Base-by-base conservation (phyloP, 1,139 yeast genomes). In the Pichia sp. region DNA sequence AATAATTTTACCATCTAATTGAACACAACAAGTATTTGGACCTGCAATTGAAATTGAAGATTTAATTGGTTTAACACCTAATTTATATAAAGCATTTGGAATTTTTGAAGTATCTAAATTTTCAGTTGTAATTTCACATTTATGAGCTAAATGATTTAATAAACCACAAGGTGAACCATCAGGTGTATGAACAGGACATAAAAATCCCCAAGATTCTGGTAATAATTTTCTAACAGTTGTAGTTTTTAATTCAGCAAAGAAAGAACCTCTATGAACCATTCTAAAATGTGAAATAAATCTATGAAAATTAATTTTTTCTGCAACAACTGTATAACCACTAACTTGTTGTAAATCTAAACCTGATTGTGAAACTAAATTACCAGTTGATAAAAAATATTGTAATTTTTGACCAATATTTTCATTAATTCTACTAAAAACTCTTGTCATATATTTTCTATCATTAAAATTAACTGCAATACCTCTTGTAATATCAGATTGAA, bases 121-220 rank as follows among this genome's bases (percentile, higher is more conserved):
- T 35, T 67, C 65, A 9, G 97, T 89, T 6, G 95, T 78, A 49
- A 91, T 83, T 55, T 75, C 73, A 73, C 99, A 91, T 64, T 86
- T 87, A 66, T 91, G 96, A 10, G 98, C 82, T 69, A 91, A 81
- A 70, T 91, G 99, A 66, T 93, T 93, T 56, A 91, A 72, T 62
- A 91, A 72, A 68, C 99, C 99, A 81, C 99, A 91, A 19, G 99
- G 99, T 38, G 97, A 85, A 57, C 99, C 99, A 83, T 91, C 99
- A 3, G 99, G 99, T 14, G 99, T 91, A 66, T 91, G 98, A 15
- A 93, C 98, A 18, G 99, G 98, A 69, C 99, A 93, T 55, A 93
- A 68, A 73, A 91, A 93, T 6, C 97, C 97, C 99, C 99, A 91
- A 1, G 96, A 85, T 65, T 91, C 99, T 0, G 99, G 99, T 46